A percentile compares a stretch with the other conserved stretches of the same genome.
Conservation (phyloP, 352 stramenopile species). For the Globisporangium megalacanthum region DNA sequence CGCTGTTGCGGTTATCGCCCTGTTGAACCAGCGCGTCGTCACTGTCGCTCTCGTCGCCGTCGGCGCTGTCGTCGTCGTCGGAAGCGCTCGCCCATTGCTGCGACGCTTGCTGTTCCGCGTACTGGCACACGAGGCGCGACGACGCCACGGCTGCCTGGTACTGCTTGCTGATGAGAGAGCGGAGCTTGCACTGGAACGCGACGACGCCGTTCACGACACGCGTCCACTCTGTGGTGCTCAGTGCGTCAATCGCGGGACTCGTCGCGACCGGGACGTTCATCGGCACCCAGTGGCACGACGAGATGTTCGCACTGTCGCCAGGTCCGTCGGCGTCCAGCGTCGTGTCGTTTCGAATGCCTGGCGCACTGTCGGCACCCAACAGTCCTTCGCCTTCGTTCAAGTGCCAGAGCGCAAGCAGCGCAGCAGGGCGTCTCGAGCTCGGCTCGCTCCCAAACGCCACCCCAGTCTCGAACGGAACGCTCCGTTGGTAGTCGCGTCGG, state of each 20-base stretch:
- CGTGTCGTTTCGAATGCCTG: constrained; percentile 1
- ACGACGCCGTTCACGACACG: constrained; percentile 18
- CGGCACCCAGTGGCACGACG: constrained; percentile 60
- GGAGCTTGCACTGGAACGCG: constrained; percentile 35
- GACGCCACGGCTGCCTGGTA: constrained; percentile 23
- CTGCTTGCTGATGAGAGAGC: constrained; percentile 15
- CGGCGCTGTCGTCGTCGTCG: constrained; percentile 21
- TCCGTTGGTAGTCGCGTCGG: constrained; percentile 52
- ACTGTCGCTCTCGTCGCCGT: constrained; percentile 16
- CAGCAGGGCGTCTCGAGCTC: constrained; percentile 6
- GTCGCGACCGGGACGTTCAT: constrained; percentile 57
- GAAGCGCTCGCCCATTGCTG: constrained; percentile 23
- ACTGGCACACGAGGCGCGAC: constrained; percentile 35
- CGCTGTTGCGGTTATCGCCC: constrained; percentile 16
- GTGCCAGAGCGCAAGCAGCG: constrained; percentile 62
- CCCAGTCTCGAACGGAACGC: constrained; percentile 30
- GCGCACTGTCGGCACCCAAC: constrained; percentile 40
- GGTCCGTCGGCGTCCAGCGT: constrained; percentile 13
- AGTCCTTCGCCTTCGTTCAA: constrained; percentile 72
- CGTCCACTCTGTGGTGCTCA: constrained; percentile 13
- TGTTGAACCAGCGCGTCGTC: constrained; percentile 11
- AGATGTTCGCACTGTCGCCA: constrained; percentile 39
- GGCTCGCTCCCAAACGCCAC: not conserved
- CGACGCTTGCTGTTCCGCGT: constrained; percentile 28
- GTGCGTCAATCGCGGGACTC: constrained; percentile 27